Evolutionary conservation across 1,139 yeast species (phyloP).

Genomic region (Candida buenavistaensis): DNA sequence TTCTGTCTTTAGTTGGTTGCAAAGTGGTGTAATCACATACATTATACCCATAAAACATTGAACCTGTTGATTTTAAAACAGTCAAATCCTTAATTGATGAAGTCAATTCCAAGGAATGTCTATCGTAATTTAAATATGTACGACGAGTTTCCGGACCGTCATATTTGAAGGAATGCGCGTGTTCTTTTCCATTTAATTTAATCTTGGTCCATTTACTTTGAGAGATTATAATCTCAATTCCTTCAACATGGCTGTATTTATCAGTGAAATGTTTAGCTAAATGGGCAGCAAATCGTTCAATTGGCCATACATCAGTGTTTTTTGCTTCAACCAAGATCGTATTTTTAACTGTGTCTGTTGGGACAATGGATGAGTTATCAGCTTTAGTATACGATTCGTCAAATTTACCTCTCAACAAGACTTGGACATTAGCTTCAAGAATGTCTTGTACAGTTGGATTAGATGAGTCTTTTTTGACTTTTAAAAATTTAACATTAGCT

Average conservation of each 20-base stretch:
- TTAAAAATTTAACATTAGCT: conserved; percentile 86
- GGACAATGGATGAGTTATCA: conserved; percentile 84
- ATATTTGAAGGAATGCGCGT: conserved; percentile 80
- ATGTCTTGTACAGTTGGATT: conserved; percentile 76
- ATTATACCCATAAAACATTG: conserved; percentile 87
- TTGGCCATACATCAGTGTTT: conserved; percentile 80
- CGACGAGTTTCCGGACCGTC: conserved; percentile 82
- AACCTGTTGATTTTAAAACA: conserved; percentile 89
- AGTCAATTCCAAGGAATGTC: conserved; percentile 48
- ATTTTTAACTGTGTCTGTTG: conserved; percentile 92
- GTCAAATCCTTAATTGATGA: conserved; percentile 82
- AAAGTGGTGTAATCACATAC: conserved; percentile 87
- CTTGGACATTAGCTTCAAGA: conserved; percentile 79
- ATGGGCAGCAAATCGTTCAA: conserved; percentile 85
- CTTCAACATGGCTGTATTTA: conserved; percentile 75
- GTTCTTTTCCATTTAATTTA: conserved; percentile 60
- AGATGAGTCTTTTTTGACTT: conserved; percentile 73
- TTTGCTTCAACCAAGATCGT: conserved; percentile 82
- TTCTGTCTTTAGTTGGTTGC: conserved; percentile 78
- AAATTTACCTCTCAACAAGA: conserved; percentile 73
- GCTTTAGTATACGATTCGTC: conserved; percentile 83
- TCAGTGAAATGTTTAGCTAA: conserved; percentile 76
- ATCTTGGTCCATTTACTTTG: conserved; percentile 82
- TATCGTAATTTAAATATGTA: conserved; percentile 54
- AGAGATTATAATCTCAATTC: conserved; percentile 62